phyloP scores from a whole-genome alignment of 108 stramenopile genomes.

The Cyclotella atomus region DNA sequence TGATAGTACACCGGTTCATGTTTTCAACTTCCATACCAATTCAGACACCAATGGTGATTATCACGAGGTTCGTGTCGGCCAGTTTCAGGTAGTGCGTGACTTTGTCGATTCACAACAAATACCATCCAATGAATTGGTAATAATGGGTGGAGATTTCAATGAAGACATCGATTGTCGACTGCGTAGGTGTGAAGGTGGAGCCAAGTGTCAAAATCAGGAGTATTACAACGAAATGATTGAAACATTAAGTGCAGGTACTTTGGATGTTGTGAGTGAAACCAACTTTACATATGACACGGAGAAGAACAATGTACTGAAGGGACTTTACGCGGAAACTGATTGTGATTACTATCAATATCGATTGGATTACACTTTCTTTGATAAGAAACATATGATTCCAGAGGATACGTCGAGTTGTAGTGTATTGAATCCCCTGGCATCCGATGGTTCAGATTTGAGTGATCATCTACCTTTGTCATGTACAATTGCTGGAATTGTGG shows the following conservation, averaged over 20 bases:
- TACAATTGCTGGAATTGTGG: no score
- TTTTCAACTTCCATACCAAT: slow-evolving; percentile 14
- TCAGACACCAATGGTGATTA: slow-evolving; percentile 11
- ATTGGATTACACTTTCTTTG: slow-evolving; percentile 21
- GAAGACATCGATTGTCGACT: slow-evolving; percentile 23
- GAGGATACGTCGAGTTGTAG: slow-evolving; percentile 1
- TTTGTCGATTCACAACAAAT: slow-evolving; percentile 20
- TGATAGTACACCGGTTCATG: neutral
- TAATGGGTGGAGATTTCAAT: slow-evolving; percentile 22
- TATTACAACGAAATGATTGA: slow-evolving; percentile 23
- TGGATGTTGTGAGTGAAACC: neutral
- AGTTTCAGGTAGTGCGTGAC: slow-evolving; percentile 9
- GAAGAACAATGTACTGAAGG: slow-evolving; percentile 9
- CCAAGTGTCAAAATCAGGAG: slow-evolving; percentile 10
- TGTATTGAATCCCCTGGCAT: slow-evolving; percentile 14
- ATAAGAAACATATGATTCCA: neutral
- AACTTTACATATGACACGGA: slow-evolving; percentile 19
- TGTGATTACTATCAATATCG: slow-evolving; percentile 12
- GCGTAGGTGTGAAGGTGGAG: slow-evolving; percentile 8
- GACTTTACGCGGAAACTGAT: slow-evolving; percentile 1
- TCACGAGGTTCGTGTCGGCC: slow-evolving; percentile 9
- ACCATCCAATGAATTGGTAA: slow-evolving; percentile 10
- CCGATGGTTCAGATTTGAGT: slow-evolving; percentile 15
- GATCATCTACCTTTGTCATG: slow-evolving; percentile 20
- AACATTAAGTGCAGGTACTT: neutral